Base-by-base conservation (phyloP, 352 stramenopile species). In the Phytophthora pisi region DNA sequence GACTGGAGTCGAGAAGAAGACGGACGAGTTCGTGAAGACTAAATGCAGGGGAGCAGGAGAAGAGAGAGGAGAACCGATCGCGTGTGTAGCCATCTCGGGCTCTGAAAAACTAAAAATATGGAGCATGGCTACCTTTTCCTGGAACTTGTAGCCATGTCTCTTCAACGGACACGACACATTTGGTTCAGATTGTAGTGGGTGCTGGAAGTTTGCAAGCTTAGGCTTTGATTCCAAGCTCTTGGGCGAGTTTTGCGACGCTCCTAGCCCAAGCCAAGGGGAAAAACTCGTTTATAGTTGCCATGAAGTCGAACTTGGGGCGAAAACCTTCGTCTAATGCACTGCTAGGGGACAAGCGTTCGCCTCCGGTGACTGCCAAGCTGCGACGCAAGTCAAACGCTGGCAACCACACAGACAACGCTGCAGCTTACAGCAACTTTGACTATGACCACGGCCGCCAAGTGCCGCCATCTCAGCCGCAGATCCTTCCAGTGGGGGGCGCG, bases 251-350 rank as follows among this genome's bases (percentile, higher is more conserved):
- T 16, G 34, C 26, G 15, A 30, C 20, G 23, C 34, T 20, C 20
- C 20, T 1, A 20, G 20, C 20, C 20, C 0, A 20, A 20, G 20
- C 20, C 20, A 20, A 20, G 20, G 20, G 20, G 20, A 18, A 9
- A 38, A 0, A 7, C 26, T 38, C 10, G 34, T 2, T 9, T 16
- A 9, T 6, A 15, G 10, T 16, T 49, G 30, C 51, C 45, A 74
- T 74, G 66, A 74, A 74, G 51, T 70, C 61, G 10, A 64, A 15
- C 26, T 57, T 59, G 3, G 30, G 53, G 54, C 66, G 66, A 63
- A 70, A 74, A 20, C 38, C 66, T 15, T 70, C 67, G 30, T 71
- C 67, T 0, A 62, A 70, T 18, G 43, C 67, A 10, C 28, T 74
- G 30, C 42, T 74, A 16, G 34, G 53, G 43, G 55, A 40, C 31